phyloP scores from a whole-genome alignment of 148 eudicot species.

The Rhododendron griersonianum region DNA sequence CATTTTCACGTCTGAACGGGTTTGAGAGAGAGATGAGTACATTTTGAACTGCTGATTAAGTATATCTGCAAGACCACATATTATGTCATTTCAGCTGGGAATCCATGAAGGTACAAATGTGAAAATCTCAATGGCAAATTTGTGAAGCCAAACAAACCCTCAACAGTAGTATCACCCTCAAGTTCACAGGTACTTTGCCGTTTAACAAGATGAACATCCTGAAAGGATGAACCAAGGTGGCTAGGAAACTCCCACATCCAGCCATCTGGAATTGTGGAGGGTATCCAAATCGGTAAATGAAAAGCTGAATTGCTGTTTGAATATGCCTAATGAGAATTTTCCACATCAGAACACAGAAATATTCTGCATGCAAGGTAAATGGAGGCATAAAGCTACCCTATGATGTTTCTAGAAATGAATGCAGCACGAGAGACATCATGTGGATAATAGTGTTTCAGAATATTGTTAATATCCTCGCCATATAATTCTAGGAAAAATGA shows the following conservation, averaged over 20 bases:
- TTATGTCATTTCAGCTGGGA: neutral
- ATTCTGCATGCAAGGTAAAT: neutral
- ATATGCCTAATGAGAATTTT: slow-evolving; percentile 55
- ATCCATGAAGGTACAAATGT: neutral
- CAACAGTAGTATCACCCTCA: slow-evolving; percentile 78
- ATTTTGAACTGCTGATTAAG: slow-evolving; percentile 68
- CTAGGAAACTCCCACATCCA: slow-evolving; percentile 66
- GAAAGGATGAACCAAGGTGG: slow-evolving; percentile 40
- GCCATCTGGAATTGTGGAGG: slow-evolving; percentile 65
- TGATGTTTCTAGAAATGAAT: neutral
- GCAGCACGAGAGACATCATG: slow-evolving; percentile 94
- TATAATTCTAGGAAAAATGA: neutral
- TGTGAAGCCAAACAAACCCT: slow-evolving; percentile 41
- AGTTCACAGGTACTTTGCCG: slow-evolving; percentile 86
- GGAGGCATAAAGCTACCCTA: neutral
- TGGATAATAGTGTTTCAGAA: slow-evolving; percentile 49
- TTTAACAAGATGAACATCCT: slow-evolving; percentile 24
- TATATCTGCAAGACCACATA: slow-evolving; percentile 50
- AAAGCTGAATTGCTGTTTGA: slow-evolving; percentile 24
- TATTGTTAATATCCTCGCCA: neutral
- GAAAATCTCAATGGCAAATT: neutral
- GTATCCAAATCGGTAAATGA: slow-evolving; percentile 50
- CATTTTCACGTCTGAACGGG: slow-evolving; percentile 66
- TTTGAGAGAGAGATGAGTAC: slow-evolving; percentile 80
- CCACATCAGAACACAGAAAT: neutral